These are phyloP conservation scores for Phytopythium helicoides DNA, from an alignment of 352 stramenopile genomes.

Conservation along the genomic window DNA sequence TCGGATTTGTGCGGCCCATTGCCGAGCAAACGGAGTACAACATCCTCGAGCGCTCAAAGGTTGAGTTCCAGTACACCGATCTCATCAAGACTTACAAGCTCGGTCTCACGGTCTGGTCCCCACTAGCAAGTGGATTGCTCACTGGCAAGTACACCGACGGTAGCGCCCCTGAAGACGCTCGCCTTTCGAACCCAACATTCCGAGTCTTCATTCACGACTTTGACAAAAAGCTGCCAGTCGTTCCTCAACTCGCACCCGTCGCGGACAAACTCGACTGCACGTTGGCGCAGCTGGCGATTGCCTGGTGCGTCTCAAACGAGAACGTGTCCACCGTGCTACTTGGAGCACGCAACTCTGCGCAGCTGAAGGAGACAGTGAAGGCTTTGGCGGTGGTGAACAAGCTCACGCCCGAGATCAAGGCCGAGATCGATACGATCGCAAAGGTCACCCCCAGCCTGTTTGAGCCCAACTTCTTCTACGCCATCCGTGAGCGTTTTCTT, in stretches of 20 bases:
- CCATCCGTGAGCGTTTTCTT: not conserved
- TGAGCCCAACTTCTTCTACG: not conserved
- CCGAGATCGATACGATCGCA: conserved; percentile 32
- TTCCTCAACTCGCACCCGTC: conserved; percentile 14
- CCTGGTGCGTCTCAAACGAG: conserved; percentile 37
- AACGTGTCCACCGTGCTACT: conserved; percentile 36
- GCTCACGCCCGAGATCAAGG: conserved; percentile 38
- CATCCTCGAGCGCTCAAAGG: conserved; percentile 50
- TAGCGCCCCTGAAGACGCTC: conserved; percentile 18
- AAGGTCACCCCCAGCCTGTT: not conserved
- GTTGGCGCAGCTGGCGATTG: conserved; percentile 32
- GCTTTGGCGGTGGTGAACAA: conserved; percentile 37
- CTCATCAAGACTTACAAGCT: conserved; percentile 35
- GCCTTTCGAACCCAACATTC: conserved; percentile 15
- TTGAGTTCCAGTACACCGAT: conserved; percentile 43
- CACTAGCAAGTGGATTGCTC: conserved; percentile 28
- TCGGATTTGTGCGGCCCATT: conserved; percentile 16
- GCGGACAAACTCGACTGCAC: conserved; percentile 25
- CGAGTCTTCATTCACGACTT: conserved; percentile 22
- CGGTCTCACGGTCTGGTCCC: conserved; percentile 35
- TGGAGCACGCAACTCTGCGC: conserved; percentile 33
- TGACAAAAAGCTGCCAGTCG: conserved; percentile 4
- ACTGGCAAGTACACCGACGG: conserved; percentile 40
- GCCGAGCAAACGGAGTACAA: conserved; percentile 66
- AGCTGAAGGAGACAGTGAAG: conserved; percentile 56